Evolutionary conservation across 352 stramenopile species (phyloP), one percentile per base, ranked within the genome.

Genomic region (Globisporangium nodosum): DNA sequence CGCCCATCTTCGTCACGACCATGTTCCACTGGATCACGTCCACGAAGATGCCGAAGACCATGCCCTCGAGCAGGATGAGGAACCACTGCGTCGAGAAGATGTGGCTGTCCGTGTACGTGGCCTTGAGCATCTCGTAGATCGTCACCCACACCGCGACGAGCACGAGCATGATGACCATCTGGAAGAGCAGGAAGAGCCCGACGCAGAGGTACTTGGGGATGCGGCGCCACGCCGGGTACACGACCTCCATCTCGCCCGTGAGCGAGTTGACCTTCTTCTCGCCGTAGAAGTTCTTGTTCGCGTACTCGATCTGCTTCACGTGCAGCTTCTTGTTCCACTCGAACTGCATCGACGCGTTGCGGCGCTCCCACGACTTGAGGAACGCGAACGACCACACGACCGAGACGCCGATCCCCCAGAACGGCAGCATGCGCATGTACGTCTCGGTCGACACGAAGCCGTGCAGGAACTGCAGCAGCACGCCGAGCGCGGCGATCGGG

Each of bases 21-120:
- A 96, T 85, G 61, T 93, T 93, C 86, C 86, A 96, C 61, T 96
- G 86, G 20, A 96, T 81, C 18, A 96, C 78, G 48, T 96, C 86
- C 30, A 96, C 84, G 54, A 96, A 96, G 3, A 96, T 74, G 0
- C 86, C 86, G 48, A 93, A 94, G 18, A 96, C 68, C 43, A 87
- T 87, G 21, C 86, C 86, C 58, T 90, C 86, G 13, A 89, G 64
- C 43, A 94, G 61, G 55, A 96, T 94, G 8, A 88, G 55, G 49
- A 88, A 85, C 84, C 86, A 94, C 54, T 96, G 86, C 7, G 71
- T 87, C 30, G 84, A 90, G 52, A 96, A 90, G 39, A 96, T 85
- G 60, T 87, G 73, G 50, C 73, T 72, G 18, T 81, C 71, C 18
- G 81, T 75, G 54, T 92, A 96, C 49, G 73, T 87, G 15, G 78